Evolutionary conservation across 2,329 filamentous ascomycete species (phyloP).

Genomic region (Calonectria hongkongensis): DNA sequence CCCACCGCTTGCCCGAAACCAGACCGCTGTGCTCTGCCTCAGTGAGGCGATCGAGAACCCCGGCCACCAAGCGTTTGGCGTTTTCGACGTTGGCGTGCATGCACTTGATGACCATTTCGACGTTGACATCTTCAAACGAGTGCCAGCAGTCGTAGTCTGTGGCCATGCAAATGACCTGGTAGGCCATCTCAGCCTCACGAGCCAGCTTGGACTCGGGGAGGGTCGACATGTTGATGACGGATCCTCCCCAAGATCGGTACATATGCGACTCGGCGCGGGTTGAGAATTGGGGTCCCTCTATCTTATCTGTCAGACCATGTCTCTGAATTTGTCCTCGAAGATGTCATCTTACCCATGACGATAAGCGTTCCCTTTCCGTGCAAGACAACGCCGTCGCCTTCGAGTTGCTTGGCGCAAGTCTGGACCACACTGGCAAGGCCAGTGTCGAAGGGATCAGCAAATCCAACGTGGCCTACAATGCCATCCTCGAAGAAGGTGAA

Average conservation of each 20-base stretch:
- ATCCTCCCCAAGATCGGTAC: constrained; percentile 95
- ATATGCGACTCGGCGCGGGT: constrained; percentile 96
- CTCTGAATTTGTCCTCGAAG: constrained; percentile 26
- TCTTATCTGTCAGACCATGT: constrained; percentile 46
- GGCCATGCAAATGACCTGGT: constrained; percentile 99
- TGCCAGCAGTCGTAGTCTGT: constrained; percentile 99
- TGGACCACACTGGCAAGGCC: constrained; percentile 85
- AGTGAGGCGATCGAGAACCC: constrained; percentile 89
- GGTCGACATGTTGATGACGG: constrained; percentile 98
- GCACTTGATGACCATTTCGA: constrained; percentile 97
- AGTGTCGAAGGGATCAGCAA: constrained; percentile 95
- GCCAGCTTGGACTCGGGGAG: constrained; percentile 97
- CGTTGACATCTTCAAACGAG: constrained; percentile 87
- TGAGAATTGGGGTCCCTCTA: constrained; percentile 98
- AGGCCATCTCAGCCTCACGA: constrained; percentile 95
- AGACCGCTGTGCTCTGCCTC: constrained; percentile 85
- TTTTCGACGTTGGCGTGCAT: constrained; percentile 96
- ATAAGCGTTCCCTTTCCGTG: constrained; percentile 91
- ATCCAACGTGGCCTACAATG: constrained; percentile 94
- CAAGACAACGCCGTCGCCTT: constrained; percentile 88
- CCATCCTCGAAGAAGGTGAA: constrained; percentile 98
- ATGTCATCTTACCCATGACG: constrained; percentile 82
- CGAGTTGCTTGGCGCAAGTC: constrained; percentile 82
- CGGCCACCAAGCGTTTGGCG: constrained; percentile 88
- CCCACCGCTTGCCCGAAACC: constrained; percentile 87